Percentiles rank a stretch among this genome's conserved stretches.
These are phyloP conservation scores for Pleurotus giganteus DNA, from an alignment of 768 basidiomycete species.

Conservation along the genomic window DNA sequence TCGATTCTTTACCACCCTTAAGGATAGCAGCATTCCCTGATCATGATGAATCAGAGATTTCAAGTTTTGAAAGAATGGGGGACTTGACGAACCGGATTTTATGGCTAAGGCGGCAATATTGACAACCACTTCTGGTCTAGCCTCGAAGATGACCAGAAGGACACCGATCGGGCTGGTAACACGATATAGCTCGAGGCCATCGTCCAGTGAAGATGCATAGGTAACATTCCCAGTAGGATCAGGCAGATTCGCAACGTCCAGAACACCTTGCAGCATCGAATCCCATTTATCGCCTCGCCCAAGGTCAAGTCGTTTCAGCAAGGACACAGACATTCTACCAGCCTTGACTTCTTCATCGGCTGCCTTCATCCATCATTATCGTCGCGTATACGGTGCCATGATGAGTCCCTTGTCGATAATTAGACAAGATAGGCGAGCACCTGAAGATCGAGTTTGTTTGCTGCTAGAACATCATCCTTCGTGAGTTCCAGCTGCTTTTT, in stretches of 20 bases:
- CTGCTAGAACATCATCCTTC: constrained; percentile 69
- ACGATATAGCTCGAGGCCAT: constrained; percentile 83
- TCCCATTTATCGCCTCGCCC: constrained; percentile 86
- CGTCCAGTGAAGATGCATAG: constrained; percentile 89
- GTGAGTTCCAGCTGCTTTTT: constrained; percentile 58
- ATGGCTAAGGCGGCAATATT: constrained; percentile 96
- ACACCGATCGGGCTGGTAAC: constrained; percentile 97
- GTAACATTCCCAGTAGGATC: constrained; percentile 86
- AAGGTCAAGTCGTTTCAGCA: constrained; percentile 86
- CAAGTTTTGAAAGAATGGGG: not conserved
- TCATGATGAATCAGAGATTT: not conserved
- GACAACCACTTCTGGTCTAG: constrained; percentile 95
- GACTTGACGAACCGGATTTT: constrained; percentile 74
- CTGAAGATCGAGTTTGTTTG: constrained; percentile 80
- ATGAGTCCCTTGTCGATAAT: not conserved
- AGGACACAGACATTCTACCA: constrained; percentile 78
- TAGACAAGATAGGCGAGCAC: constrained; percentile 33
- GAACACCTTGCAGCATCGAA: constrained; percentile 86
- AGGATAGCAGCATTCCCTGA: constrained; percentile 95
- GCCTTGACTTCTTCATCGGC: constrained; percentile 76
- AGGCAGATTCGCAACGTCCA: constrained; percentile 81
- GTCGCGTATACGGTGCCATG: constrained; percentile 5
- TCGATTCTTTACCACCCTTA: constrained; percentile 97
- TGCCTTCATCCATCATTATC: constrained; percentile 42
- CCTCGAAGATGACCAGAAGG: constrained; percentile 94